Conservation (phyloP, 441 rosid genomes). For the Corymbia citriodora region DNA sequence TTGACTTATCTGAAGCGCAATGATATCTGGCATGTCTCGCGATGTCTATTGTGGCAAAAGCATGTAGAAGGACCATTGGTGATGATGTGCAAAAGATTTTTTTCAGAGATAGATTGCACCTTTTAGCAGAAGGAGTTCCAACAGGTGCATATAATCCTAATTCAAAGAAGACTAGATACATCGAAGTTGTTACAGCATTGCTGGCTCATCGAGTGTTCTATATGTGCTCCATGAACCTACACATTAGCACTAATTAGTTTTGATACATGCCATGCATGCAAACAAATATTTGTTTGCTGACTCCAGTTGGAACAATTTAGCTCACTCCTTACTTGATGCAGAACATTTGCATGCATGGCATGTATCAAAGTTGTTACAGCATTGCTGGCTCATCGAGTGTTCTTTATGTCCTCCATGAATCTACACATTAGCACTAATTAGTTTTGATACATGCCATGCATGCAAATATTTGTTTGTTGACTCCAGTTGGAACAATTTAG, state of each 20-base stretch:
- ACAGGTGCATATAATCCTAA: neutral
- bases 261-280: no score
- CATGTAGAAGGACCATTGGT: neutral
- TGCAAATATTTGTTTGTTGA: neutral
- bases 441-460: neutral
- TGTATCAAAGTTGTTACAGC: no score
- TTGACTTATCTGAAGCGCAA: neutral
- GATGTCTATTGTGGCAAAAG: neutral
- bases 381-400: no score
- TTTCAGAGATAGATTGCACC: neutral
- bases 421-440: neutral
- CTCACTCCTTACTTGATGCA: no score
- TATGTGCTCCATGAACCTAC: no score
- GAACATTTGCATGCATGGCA: no score
- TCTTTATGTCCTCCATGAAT: no score
- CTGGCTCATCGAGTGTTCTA: neutral
- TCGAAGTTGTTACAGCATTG: neutral
- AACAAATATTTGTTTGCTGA: no score
- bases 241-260: no score
- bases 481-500: neutral
- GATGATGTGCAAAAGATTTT: neutral
- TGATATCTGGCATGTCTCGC: neutral
- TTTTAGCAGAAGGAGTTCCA: neutral
- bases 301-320: no score
- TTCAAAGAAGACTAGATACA: neutral